Evolutionary conservation across 768 basidiomycete species (phyloP), one percentile per base, ranked within the genome.

Genomic region (Coprinopsis strossmayeri): DNA sequence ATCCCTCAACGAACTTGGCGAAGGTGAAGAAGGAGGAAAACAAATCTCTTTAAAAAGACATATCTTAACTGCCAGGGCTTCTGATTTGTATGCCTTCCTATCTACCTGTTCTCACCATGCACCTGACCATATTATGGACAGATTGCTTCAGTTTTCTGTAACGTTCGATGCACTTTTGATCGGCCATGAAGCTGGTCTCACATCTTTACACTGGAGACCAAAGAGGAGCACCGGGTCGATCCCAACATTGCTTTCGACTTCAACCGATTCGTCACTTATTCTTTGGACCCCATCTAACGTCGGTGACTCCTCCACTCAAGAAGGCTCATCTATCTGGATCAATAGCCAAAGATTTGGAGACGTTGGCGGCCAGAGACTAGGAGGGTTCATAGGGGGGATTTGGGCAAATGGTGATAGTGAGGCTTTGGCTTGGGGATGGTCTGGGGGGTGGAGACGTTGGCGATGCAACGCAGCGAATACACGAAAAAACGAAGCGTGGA

Each of bases 171-270:
- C 96, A 1, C 78, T 99, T 9, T 76, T 99, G 17, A 70, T 98
- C 20, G 95, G 96, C n/a, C 96, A 99, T 58, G 96, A 99, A 69
- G 87, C 86, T 4, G 89, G 88, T 23, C 71, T 99, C 23, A 96
- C 95, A 0, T 87, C 84, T 26, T 63, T 98, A n/a, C 70, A 82
- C 27, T 99, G 94, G 92, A 74, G 84, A 10, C 80, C 85, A 1
- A 59, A 60, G 20, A 32, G 47, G 12, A 28, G 51, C 5, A 38
- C 55, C 1, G 26, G 53, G 4, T 58, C 66, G 11, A 54, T 56
- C 1, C 73, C 74, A 2, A 82, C 79, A 0, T 74, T 98, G 4
- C 72, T 98, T n/a, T 94, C 93, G 10, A 87, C 91, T 3, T 95
- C 96, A 0, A 86, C 90, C 1, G 96, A 99, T 64, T 95, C 94